Base-by-base conservation (phyloP, 2,329 filamentous ascomycete genomes). In the Didymella sp. region DNA sequence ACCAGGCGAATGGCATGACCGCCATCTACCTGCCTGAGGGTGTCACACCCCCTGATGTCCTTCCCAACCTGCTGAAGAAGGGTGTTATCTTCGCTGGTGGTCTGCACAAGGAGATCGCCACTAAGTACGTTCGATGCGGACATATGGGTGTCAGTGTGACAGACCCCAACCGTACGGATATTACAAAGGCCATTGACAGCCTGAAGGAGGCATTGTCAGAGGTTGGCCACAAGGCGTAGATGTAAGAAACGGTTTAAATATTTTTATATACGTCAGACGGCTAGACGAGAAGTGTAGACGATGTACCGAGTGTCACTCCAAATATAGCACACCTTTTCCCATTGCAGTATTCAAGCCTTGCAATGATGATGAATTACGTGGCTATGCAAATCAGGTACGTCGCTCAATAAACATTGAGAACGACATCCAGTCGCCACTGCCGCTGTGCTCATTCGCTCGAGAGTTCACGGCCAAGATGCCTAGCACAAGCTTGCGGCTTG, bases 1-100 rank as follows among this genome's bases (percentile, higher is more conserved):
- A 96, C 78, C 94, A 98, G 80, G 92, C 95, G 38, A 94, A 96
- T 76, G 92, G 91, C 70, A 99, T 99, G 95, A 99, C 95, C 3
- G 94, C 95, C 56, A 95, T 99, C 66, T 97, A 95, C 78, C 84
- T 99, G 52, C 95, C 95, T 1, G 91, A 98, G 60, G 88, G 84
- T 37, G 80, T 98, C 50, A 87, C 89, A 67, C 88, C 90, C 27
- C 85, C 92, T 2, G 91, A 96, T 64, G 82, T 99, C 30, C 83
- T 99, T 50, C 93, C 95, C 12, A 92, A 87, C 73, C 81, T 99
- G 61, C 78, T 91, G 61, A 91, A 90, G 80, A 93, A 90, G 77
- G 92, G 92, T 27, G 90, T 99, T 37, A 86, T 99, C 58, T 98
- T 98, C 75, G 95, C 95, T 22, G 95, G 92, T 58, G 95, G 95